phyloP scores from a whole-genome alignment of 106 monocot genomes.

The Gastrodia elata region DNA sequence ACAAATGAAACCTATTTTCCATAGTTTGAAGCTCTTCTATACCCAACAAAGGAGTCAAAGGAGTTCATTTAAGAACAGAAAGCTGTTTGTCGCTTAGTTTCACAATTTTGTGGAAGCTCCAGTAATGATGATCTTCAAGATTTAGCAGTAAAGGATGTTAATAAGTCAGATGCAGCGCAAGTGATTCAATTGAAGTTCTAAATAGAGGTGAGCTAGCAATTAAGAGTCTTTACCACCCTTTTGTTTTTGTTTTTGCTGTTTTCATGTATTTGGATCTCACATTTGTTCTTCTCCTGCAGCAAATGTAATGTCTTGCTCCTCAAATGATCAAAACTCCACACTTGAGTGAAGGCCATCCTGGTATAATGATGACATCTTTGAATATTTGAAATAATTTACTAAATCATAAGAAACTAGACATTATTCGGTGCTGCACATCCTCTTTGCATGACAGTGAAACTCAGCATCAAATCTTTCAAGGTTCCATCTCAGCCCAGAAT shows the following conservation, averaged over 20 bases:
- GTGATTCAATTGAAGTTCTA: conserved; percentile 13
- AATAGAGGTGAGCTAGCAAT: conserved; percentile 14
- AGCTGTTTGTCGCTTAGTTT: conserved; percentile 28
- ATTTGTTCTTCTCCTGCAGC: no score
- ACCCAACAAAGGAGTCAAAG: conserved; percentile 66
- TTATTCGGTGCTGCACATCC: conserved; percentile 1
- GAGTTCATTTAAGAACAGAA: conserved; percentile 49
- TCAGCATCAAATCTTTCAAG: conserved; percentile 75
- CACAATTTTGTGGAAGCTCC: conserved; percentile 11
- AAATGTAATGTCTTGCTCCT: conserved; percentile 26
- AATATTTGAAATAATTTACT: no score
- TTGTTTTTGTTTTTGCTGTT: background rate
- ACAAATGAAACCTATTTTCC: conserved; percentile 35
- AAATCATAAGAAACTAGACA: no score
- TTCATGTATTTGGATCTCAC: no score
- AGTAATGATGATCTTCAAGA: background rate
- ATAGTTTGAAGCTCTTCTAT: conserved; percentile 52
- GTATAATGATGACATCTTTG: conserved; percentile 10
- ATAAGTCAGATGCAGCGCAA: conserved; percentile 22
- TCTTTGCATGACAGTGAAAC: conserved; percentile 43
- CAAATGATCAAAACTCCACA: conserved; percentile 20
- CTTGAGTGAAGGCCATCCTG: conserved; percentile 36
- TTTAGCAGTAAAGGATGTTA: no score
- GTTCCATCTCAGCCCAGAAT: no score
- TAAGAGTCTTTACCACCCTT: background rate